Percentiles rank a stretch among this genome's conserved stretches.
These are phyloP conservation scores for Hypoxylon crocopeplum DNA, from an alignment of 495 filamentous ascomycete species.

Conservation along the genomic window DNA sequence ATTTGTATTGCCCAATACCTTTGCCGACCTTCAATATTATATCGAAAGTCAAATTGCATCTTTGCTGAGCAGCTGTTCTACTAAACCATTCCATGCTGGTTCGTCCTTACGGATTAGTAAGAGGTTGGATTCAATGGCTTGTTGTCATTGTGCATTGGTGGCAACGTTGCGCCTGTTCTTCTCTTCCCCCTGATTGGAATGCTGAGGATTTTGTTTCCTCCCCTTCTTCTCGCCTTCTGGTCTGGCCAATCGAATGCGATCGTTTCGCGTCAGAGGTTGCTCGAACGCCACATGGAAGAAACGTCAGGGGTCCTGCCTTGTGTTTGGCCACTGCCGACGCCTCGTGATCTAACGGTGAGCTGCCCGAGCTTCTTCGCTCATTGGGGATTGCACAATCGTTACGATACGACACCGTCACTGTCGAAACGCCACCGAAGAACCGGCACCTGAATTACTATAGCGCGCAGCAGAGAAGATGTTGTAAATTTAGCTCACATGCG, in stretches of 20 bases:
- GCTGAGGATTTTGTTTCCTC: slow-evolving; percentile 17
- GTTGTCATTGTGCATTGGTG: slow-evolving; percentile 22
- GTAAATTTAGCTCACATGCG: slow-evolving; percentile 3
- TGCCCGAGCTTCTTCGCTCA: background rate
- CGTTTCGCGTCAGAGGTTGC: slow-evolving; percentile 22
- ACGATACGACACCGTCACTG: slow-evolving; percentile 1
- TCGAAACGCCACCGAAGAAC: slow-evolving; percentile 12
- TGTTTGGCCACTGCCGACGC: slow-evolving; percentile 7
- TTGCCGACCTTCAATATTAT: no score
- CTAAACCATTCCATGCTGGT: no score
- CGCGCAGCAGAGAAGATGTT: background rate
- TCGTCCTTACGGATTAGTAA: no score
- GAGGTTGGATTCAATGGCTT: slow-evolving; percentile 11
- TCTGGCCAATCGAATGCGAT: slow-evolving; percentile 15
- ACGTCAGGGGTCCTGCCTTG: slow-evolving; percentile 4
- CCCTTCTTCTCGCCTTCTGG: slow-evolving; percentile 6
- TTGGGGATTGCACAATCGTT: slow-evolving; percentile 2
- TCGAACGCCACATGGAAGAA: slow-evolving; percentile 30
- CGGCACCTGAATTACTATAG: no score
- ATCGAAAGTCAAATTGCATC: no score
- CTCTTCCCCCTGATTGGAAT: slow-evolving; percentile 16
- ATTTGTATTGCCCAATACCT: no score
- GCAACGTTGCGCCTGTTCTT: slow-evolving; percentile 23
- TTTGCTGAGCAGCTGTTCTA: no score
- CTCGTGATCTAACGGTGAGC: slow-evolving; percentile 5